These are phyloP conservation scores for Lithohypha guttulata DNA, from an alignment of 2,329 filamentous ascomycete species.

Conservation along the genomic window DNA sequence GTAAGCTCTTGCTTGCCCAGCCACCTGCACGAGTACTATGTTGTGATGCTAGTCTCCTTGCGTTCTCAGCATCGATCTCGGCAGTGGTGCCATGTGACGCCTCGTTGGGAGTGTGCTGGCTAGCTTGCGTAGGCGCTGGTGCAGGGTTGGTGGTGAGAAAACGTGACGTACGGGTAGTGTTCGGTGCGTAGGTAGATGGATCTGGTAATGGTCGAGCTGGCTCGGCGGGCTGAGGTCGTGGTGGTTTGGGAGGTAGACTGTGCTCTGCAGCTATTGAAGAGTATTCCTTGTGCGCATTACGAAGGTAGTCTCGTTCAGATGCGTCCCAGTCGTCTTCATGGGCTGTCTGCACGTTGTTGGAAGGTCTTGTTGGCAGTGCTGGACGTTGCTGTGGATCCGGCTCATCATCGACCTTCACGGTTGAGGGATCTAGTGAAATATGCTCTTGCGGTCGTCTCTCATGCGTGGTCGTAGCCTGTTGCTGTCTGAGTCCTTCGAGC, in stretches of 20 bases:
- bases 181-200: slow-evolving; percentile 28
- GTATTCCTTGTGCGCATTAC: slow-evolving; percentile 43
- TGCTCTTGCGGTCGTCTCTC: slow-evolving; percentile 44
- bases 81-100: slow-evolving; percentile 37
- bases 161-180: slow-evolving; percentile 41
- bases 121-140: slow-evolving; percentile 31
- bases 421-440: background rate
- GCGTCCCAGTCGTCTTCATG: slow-evolving; percentile 48
- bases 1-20: slow-evolving; percentile 52
- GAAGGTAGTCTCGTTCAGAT: slow-evolving; percentile 50
- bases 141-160: slow-evolving; percentile 46
- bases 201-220: slow-evolving; percentile 37
- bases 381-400: slow-evolving; percentile 11
- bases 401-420: slow-evolving; percentile 7
- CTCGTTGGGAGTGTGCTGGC: slow-evolving; percentile 34
- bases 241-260: slow-evolving; percentile 1
- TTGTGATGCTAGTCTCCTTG: slow-evolving; percentile 43
- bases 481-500: slow-evolving; percentile 51
- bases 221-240: slow-evolving; percentile 8
- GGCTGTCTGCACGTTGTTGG: slow-evolving; percentile 33
- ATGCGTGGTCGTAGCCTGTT: slow-evolving; percentile 36
- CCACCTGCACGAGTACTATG: slow-evolving; percentile 48
- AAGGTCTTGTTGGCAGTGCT: slow-evolving; percentile 17
- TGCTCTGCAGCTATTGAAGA: slow-evolving; percentile 24
- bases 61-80: slow-evolving; percentile 47